phyloP scores from a whole-genome alignment of 116 monocot genomes.

The Papilionanthe hybrid region DNA sequence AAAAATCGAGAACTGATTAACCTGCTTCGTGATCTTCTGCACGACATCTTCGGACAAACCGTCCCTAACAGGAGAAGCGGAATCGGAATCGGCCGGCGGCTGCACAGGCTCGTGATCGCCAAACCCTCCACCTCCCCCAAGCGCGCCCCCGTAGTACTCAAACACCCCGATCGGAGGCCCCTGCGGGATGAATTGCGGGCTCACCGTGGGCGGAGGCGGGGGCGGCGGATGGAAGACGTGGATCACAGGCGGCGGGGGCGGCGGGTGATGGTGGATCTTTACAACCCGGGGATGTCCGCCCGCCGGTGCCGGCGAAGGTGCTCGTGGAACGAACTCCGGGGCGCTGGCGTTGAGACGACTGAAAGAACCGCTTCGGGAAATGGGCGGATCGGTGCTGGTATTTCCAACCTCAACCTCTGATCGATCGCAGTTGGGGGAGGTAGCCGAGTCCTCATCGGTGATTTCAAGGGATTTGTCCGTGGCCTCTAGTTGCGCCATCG shows the following conservation, averaged over 20 bases:
- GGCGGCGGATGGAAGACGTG: constrained; percentile 30
- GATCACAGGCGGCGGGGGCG: constrained; percentile 15
- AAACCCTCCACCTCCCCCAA: constrained; percentile 21
- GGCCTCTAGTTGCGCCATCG: constrained; percentile 13
- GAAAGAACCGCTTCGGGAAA: constrained; percentile 15
- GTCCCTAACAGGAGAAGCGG: constrained; percentile 21
- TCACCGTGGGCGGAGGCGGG: constrained; percentile 5
- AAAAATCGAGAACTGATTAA: constrained; percentile 7
- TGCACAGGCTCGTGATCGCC: constrained; percentile 21
- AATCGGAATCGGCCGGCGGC: constrained; percentile 5
- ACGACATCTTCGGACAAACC: constrained; percentile 32
- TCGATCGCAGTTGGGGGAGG: neutral
- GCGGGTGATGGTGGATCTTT: constrained; percentile 13
- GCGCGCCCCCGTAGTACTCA: constrained; percentile 30
- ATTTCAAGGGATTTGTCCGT: constrained; percentile 8
- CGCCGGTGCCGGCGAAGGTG: neutral
- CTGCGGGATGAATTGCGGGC: constrained; percentile 21
- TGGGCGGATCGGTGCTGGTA: constrained; percentile 2
- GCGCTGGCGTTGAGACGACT: constrained; percentile 29
- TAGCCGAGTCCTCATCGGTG: neutral
- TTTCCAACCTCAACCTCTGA: neutral
- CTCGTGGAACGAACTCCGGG: constrained; percentile 23
- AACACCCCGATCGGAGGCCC: constrained; percentile 17
- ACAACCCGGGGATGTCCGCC: constrained; percentile 4
- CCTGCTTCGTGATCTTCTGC: constrained; percentile 60